Evolutionary conservation across 495 filamentous ascomycete species (phyloP).

Genomic region (Trichocladium uniseriatum): DNA sequence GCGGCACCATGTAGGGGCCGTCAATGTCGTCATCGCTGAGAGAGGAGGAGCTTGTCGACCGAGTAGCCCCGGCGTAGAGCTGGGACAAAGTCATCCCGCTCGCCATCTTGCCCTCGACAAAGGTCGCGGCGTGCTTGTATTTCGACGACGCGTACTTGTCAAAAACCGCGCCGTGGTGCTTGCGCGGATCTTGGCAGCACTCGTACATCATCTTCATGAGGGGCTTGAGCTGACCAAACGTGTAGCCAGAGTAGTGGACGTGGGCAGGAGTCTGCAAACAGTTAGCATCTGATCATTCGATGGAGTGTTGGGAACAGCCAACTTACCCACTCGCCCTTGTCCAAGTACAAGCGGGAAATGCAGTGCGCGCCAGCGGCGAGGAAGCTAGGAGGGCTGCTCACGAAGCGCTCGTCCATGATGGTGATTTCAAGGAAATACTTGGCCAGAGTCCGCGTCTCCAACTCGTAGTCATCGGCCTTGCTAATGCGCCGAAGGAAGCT

Average conservation of each 20-base stretch:
- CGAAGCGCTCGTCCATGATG: slow-evolving; percentile 97
- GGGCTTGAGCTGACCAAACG: slow-evolving; percentile 68
- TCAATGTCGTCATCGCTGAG: slow-evolving; percentile 1
- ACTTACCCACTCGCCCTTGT: slow-evolving; percentile 87
- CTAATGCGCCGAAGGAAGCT: slow-evolving; percentile 93
- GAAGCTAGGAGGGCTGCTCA: slow-evolving; percentile 82
- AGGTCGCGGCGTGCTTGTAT: slow-evolving; percentile 73
- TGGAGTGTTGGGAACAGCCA: not conserved
- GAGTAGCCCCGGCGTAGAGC: slow-evolving; percentile 2
- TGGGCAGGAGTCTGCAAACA: slow-evolving; percentile 62
- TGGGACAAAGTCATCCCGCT: slow-evolving; percentile 41
- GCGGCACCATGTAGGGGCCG: not conserved
- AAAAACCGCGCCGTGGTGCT: slow-evolving; percentile 77
- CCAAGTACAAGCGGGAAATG: slow-evolving; percentile 77
- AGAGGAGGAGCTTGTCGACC: not conserved
- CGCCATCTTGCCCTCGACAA: slow-evolving; percentile 62
- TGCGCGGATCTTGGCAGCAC: slow-evolving; percentile 71
- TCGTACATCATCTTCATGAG: slow-evolving; percentile 69
- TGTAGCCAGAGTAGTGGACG: slow-evolving; percentile 88
- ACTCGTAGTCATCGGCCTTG: slow-evolving; percentile 96
- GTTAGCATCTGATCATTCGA: slow-evolving; percentile 17
- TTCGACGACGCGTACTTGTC: slow-evolving; percentile 83
- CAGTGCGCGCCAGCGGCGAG: slow-evolving; percentile 88
- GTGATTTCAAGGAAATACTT: slow-evolving; percentile 97
- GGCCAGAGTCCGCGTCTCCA: slow-evolving; percentile 88